Evolutionary conservation across 257 asterid species (phyloP), one percentile per base, ranked within the genome.

Genomic region (Leonotis leonurus): DNA sequence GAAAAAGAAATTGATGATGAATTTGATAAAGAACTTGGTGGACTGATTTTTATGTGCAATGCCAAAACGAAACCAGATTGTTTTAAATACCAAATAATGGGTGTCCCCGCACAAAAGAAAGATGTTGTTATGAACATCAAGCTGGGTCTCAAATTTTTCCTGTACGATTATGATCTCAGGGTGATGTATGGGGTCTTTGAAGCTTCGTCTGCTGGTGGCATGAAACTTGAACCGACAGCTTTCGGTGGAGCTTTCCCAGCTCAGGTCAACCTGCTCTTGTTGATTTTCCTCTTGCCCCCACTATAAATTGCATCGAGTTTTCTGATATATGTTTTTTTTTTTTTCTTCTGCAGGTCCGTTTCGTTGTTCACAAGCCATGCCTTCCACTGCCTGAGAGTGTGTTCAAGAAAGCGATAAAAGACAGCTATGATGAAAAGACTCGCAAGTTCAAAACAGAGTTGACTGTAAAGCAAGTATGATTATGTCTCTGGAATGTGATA

Each of bases 51-150:
- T 62, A 85, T 93, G 96, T 93, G 97, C 78, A 93, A 78, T 62
- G 74, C 85, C 26, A 93, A 83, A 82, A 93, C 99, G 27, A 93
- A 93, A 74, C 94, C 95, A 6, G 99, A 85, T 75, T 93, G 97
- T 82, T 85, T 93, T 45, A 76, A 54, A 50, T 89, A 86, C 79
- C 72, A 60, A 39, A 69, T 92, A 21, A 81, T 93, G 97, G 99
- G 99, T 70, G 85, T 89, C 62, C 64, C 99, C 4, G 69, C 67
- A 9, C 77, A 59, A 78, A 79, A 77, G 76, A 84, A 82, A 70
- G 95, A 83, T 25, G 63, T 79, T 17, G 90, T 93, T 64, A 69
- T 82, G 89, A 73, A 62, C 56, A 75, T 93, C 77, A 78, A 78
- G 59, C 91, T 96, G 14, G 97, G 99, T 26, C 78, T 89, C 61